These are phyloP conservation scores for Termitomyces sp. DNA, from an alignment of 768 basidiomycete species.

Conservation along the genomic window DNA sequence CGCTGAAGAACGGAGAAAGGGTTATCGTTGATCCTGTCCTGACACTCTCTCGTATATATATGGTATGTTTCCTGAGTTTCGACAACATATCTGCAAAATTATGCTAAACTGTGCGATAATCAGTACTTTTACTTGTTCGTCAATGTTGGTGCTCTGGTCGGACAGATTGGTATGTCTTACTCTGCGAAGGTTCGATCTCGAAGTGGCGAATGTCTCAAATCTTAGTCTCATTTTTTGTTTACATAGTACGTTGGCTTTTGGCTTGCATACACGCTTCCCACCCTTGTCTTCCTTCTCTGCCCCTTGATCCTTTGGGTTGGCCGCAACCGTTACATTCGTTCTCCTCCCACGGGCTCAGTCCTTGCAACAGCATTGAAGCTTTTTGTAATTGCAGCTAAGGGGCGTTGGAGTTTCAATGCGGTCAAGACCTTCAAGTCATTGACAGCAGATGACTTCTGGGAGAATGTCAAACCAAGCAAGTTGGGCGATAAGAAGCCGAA, in stretches of 20 bases:
- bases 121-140: conserved; percentile 70
- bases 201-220: not conserved
- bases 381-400: conserved; percentile 42
- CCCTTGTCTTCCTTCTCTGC: conserved; percentile 56
- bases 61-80: conserved; percentile 41
- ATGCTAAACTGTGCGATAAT: not conserved
- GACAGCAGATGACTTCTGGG: conserved; percentile 66
- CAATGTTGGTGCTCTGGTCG: conserved; percentile 59
- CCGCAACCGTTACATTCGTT: conserved; percentile 47
- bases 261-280: conserved; percentile 61
- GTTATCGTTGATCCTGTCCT: conserved; percentile 52
- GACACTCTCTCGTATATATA: conserved; percentile 70
- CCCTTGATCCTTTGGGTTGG: conserved; percentile 58
- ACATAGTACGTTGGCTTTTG: conserved; percentile 59
- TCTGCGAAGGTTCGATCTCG: conserved; percentile 46
- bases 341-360: conserved; percentile 64
- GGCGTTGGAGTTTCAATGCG: conserved; percentile 58
- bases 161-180: conserved; percentile 68
- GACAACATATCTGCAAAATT: not conserved
- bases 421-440: conserved; percentile 45
- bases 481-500: conserved; percentile 43
- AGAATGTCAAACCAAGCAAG: conserved; percentile 63
- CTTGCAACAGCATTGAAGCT: conserved; percentile 47
- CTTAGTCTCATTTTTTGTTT: not conserved
- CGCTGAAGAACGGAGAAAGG: conserved; percentile 53